A percentile compares a stretch with the other conserved stretches of the same genome.
Conservation (phyloP, 768 basidiomycete genomes). For the Macrolepiota dolichaula region DNA sequence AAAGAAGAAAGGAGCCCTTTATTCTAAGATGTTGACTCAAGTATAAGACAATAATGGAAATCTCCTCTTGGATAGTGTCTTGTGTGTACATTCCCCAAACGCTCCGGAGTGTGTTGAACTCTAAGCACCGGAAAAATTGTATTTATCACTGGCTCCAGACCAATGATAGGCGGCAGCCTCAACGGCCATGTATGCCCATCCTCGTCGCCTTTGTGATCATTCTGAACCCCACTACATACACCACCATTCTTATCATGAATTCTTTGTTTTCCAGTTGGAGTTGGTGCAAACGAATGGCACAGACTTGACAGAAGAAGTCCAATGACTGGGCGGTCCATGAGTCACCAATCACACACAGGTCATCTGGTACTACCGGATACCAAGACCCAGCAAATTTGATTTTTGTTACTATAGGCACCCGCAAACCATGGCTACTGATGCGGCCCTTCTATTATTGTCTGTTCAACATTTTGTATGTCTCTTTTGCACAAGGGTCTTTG, state of each 20-base stretch:
- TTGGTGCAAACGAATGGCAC: too few species aligned
- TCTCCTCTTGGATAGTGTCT: constrained; percentile 18
- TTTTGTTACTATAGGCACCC: too few species aligned
- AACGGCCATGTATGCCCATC: constrained; percentile 11
- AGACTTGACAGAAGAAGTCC: constrained; percentile 3
- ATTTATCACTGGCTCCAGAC: constrained; percentile 11
- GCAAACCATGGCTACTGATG: too few species aligned
- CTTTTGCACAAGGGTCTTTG: too few species aligned
- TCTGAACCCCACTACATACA: neutral
- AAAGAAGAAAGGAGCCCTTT: too few species aligned
- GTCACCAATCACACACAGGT: constrained; percentile 9
- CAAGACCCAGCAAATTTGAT: too few species aligned
- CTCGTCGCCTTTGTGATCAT: neutral
- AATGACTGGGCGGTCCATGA: neutral
- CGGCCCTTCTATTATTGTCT: too few species aligned
- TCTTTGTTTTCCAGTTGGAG: too few species aligned
- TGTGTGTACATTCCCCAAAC: too few species aligned
- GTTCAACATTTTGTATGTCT: too few species aligned
- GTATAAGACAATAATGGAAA: too few species aligned
- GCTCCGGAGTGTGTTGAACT: too few species aligned
- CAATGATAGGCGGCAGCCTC: constrained; percentile 18
- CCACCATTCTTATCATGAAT: neutral
- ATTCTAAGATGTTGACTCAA: neutral
- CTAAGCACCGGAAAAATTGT: constrained; percentile 10
- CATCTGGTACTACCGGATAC: constrained; percentile 1